Evolutionary conservation across 176 grass and related monocot genomes (phyloP).

Genomic region (Poa annua): DNA sequence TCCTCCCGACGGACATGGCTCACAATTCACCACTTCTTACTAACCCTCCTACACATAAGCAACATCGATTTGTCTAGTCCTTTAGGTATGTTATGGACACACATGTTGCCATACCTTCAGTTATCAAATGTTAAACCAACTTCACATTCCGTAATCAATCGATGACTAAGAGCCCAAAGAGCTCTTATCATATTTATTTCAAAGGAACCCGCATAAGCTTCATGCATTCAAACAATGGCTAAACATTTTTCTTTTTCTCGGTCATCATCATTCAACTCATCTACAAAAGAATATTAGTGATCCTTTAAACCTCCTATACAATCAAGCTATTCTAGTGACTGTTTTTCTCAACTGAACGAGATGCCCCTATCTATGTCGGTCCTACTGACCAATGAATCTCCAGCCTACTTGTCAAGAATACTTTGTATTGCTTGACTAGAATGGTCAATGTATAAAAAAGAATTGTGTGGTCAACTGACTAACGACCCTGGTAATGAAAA

Average conservation of each 20-base stretch:
- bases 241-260: not conserved
- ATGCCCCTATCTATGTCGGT: slow-evolving; percentile 27
- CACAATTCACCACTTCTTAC: too few relatives aligned
- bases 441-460: slow-evolving; percentile 38
- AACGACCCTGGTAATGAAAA: slow-evolving; percentile 41
- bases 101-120: not conserved
- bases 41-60: too few relatives aligned
- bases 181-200: not conserved
- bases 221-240: not conserved
- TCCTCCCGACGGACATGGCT: not conserved
- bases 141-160: not conserved
- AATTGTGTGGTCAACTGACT: slow-evolving; percentile 35
- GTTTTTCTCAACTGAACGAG: not conserved
- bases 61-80: too few relatives aligned
- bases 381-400: slow-evolving; percentile 40
- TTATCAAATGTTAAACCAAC: not conserved
- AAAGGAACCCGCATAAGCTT: not conserved
- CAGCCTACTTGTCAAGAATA: slow-evolving; percentile 42
- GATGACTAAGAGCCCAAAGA: not conserved
- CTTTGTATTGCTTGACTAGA: slow-evolving; percentile 39
- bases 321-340: slow-evolving; percentile 35
- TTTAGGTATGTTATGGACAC: not conserved
- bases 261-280: slow-evolving; percentile 13
- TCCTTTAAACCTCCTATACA: slow-evolving; percentile 28
- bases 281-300: slow-evolving; percentile 32